Percentiles rank a stretch among this genome's conserved stretches.
Conservation (phyloP, 2,329 filamentous ascomycete species). For the Cladophialophora bantiana region DNA sequence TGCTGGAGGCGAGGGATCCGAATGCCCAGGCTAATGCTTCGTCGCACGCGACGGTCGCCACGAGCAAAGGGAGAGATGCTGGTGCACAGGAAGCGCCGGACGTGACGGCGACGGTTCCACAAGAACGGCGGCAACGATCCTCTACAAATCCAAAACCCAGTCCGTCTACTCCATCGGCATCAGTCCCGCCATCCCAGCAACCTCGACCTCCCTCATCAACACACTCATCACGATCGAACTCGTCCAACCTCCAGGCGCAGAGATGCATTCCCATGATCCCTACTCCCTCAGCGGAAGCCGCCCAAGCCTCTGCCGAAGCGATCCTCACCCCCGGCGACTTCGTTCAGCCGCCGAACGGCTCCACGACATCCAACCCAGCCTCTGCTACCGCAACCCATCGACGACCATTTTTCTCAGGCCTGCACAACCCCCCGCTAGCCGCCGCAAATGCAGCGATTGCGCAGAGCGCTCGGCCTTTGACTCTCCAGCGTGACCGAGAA, state of each 20-base stretch:
- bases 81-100: conserved; percentile 2
- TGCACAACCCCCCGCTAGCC: conserved; percentile 28
- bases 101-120: background rate
- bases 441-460: conserved; percentile 31
- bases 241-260: conserved; percentile 42
- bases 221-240: background rate
- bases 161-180: background rate
- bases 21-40: conserved; percentile 9
- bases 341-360: conserved; percentile 19
- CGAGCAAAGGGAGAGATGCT: background rate
- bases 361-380: conserved; percentile 26
- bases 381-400: conserved; percentile 48
- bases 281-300: conserved; percentile 35
- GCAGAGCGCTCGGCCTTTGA: conserved; percentile 17
- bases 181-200: background rate
- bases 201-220: background rate
- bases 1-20: conserved; percentile 74
- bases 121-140: background rate
- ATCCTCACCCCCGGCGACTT: conserved; percentile 30
- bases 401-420: conserved; percentile 46
- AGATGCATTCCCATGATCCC: conserved; percentile 24
- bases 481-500: conserved; percentile 13
- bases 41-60: background rate
- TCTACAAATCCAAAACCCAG: conserved; percentile 2
- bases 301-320: conserved; percentile 33